These are phyloP conservation scores for Hericium rajendrae DNA, from an alignment of 768 basidiomycete species.

Conservation along the genomic window DNA sequence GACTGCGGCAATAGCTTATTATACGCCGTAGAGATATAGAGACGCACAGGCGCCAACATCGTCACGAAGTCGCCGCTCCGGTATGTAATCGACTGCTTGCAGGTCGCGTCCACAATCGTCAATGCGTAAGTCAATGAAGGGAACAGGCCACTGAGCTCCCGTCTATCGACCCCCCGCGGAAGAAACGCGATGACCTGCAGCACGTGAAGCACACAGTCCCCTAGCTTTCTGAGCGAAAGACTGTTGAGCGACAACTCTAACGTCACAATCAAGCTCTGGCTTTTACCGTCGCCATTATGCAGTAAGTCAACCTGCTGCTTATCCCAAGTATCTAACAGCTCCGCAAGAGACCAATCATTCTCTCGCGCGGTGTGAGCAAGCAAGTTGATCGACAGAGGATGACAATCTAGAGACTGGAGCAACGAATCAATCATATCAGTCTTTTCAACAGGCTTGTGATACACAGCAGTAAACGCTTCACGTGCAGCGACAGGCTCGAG, in stretches of 20 bases:
- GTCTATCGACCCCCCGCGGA: not conserved
- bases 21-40: not conserved
- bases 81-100: not conserved
- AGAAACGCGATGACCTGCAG: not conserved
- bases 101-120: not conserved
- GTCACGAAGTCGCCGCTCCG: not conserved
- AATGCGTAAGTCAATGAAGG: not conserved
- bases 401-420: not conserved
- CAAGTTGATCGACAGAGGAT: not conserved
- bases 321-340: not conserved
- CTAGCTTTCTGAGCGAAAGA: not conserved
- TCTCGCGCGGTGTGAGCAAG: not conserved
- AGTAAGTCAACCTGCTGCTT: not conserved
- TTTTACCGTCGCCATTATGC: not conserved
- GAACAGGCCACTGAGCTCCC: not conserved
- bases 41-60: not conserved
- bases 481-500: not conserved
- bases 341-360: not conserved
- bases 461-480: not conserved
- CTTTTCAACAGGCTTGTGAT: not conserved
- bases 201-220: not conserved
- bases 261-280: not conserved
- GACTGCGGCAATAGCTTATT: not conserved
- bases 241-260: not conserved
- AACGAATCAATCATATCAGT: not conserved